Conservation (phyloP, 2,329 filamentous ascomycete species). For the Monosporascus sp. region DNA sequence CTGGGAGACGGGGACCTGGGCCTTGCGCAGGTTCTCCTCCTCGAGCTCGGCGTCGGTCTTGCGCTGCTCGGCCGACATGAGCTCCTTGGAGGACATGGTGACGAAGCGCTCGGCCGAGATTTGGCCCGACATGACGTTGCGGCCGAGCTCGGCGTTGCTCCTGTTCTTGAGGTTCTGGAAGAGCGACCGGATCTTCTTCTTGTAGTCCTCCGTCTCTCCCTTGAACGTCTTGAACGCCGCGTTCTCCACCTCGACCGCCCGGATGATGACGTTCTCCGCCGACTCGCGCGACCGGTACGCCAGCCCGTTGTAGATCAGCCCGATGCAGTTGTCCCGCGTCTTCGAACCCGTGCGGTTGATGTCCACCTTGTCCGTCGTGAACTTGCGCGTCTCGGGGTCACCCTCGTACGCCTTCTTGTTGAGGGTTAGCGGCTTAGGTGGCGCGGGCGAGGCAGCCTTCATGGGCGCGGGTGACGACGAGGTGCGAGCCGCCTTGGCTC, state of each 20-base stretch:
- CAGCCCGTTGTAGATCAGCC: constrained; percentile 89
- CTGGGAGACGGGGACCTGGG: constrained; percentile 88
- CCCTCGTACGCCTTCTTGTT: constrained; percentile 50
- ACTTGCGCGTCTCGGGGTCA: constrained; percentile 74
- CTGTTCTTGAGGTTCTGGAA: constrained; percentile 95
- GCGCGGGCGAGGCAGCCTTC: constrained; percentile 30
- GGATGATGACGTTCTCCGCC: constrained; percentile 65
- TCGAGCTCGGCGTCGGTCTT: constrained; percentile 71
- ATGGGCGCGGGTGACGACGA: constrained; percentile 46
- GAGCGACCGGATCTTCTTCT: constrained; percentile 82
- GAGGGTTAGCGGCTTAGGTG: constrained; percentile 46
- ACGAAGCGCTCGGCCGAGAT: constrained; percentile 73
- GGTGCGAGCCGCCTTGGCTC: constrained; percentile 44
- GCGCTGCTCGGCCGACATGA: constrained; percentile 80
- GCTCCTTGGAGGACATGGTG: constrained; percentile 80
- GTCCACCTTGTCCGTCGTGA: constrained; percentile 76
- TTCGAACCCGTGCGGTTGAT: constrained; percentile 68
- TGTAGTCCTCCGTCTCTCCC: constrained; percentile 71
- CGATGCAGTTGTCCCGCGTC: constrained; percentile 78
- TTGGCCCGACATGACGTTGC: constrained; percentile 68
- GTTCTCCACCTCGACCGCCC: constrained; percentile 75
- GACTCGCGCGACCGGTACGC: constrained; percentile 66
- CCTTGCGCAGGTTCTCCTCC: constrained; percentile 94
- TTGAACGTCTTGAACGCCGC: constrained; percentile 68
- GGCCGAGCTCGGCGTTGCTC: constrained; percentile 73